Evolutionary conservation across 495 filamentous ascomycete genomes (phyloP).

Genomic region (Xylaria acuta): DNA sequence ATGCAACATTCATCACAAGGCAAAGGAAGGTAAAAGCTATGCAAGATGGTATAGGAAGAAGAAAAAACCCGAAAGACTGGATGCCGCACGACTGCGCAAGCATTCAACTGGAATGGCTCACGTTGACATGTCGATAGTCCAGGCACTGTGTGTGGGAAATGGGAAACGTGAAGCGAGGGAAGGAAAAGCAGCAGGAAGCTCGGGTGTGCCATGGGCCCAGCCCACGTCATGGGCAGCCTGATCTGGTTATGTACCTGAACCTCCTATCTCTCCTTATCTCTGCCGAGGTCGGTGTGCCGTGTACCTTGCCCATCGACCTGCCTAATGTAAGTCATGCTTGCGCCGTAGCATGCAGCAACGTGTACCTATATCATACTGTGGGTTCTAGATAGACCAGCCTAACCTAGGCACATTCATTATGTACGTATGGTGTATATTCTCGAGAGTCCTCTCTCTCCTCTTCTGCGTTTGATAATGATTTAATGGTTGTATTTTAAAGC

Average conservation of each 20-base stretch:
- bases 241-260: not conserved
- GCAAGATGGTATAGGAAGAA: not conserved
- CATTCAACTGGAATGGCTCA: not conserved
- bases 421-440: not conserved
- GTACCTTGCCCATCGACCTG: too few relatives aligned
- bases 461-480: too few relatives aligned
- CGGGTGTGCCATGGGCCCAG: not conserved
- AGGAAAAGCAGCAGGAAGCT: not conserved
- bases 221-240: not conserved
- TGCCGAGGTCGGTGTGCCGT: too few relatives aligned
- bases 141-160: not conserved
- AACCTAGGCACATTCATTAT: too few relatives aligned
- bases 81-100: constrained; percentile 10
- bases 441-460: too few relatives aligned
- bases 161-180: not conserved
- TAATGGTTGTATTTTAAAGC: too few relatives aligned
- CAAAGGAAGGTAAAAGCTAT: not conserved
- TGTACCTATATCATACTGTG: not conserved
- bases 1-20: not conserved
- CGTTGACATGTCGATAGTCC: not conserved
- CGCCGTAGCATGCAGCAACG: not conserved
- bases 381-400: not conserved
- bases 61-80: not conserved
- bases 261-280: not conserved
- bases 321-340: too few relatives aligned